Evolutionary conservation across 768 basidiomycete species (phyloP).

Genomic region (Mycena capillaripes): DNA sequence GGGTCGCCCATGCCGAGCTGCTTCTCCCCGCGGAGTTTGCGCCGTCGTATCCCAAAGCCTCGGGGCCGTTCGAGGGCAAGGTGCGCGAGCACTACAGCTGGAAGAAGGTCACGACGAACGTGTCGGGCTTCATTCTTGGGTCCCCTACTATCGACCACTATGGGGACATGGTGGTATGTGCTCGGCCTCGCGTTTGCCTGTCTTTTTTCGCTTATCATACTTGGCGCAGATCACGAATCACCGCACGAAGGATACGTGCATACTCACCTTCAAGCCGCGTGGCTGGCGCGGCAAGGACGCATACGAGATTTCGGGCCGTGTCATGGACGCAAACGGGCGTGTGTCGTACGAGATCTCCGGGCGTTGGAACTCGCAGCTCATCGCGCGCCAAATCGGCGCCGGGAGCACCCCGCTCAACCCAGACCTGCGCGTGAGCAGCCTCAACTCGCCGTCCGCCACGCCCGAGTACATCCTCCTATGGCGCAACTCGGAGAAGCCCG

Average conservation of each 20-base stretch:
- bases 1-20: conserved; percentile 91
- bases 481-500: conserved; percentile 90
- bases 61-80: conserved; percentile 59
- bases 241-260: conserved; percentile 88
- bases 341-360: conserved; percentile 92
- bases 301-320: conserved; percentile 91
- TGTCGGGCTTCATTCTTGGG: conserved; percentile 95
- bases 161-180: conserved; percentile 91
- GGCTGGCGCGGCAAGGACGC: conserved; percentile 95
- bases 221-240: conserved; percentile 84
- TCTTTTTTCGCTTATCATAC: conserved; percentile 5
- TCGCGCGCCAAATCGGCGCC: conserved; percentile 81
- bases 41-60: conserved; percentile 71
- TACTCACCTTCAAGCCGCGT: conserved; percentile 95
- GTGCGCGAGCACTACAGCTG: conserved; percentile 94
- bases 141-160: conserved; percentile 92
- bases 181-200: conserved; percentile 11
- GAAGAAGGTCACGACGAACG: conserved; percentile 94
- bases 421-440: conserved; percentile 70
- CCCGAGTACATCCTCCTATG: conserved; percentile 90
- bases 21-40: conserved; percentile 78
- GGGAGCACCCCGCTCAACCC: conserved; percentile 76
- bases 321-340: conserved; percentile 74
- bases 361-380: conserved; percentile 95
- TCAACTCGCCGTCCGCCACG: conserved; percentile 57